These are phyloP conservation scores for Farysia itapuensis DNA, from an alignment of 1,284 basidiomycete genomes.

Conservation along the genomic window DNA sequence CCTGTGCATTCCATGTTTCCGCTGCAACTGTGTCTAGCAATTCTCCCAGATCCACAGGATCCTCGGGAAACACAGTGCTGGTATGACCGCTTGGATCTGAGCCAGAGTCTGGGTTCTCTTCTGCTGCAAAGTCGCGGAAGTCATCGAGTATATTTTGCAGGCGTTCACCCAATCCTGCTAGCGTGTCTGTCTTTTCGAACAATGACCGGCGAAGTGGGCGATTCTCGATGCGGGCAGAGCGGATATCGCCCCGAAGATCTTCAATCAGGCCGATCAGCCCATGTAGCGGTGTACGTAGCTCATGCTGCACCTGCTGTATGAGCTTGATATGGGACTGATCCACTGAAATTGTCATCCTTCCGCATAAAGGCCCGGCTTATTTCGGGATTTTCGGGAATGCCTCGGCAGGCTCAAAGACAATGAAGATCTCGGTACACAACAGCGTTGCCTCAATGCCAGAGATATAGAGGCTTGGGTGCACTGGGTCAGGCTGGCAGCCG, in stretches of 20 bases:
- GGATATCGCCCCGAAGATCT: conserved; percentile 13
- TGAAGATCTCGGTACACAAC: too few relatives aligned
- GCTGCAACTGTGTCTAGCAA: conserved; percentile 27
- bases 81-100: conserved; percentile 16
- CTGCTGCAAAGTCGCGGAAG: conserved; percentile 30
- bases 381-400: too few relatives aligned
- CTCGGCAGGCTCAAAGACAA: too few relatives aligned
- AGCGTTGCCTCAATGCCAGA: too few relatives aligned
- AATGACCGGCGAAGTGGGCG: conserved; percentile 6
- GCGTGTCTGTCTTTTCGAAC: conserved; percentile 11
- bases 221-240: conserved; percentile 2
- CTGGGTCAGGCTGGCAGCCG: too few relatives aligned
- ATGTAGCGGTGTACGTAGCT: conserved; percentile 40
- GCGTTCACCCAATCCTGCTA: conserved; percentile 29
- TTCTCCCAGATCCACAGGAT: conserved; percentile 28
- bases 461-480: too few relatives aligned
- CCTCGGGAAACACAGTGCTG: conserved; percentile 15
- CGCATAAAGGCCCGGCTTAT: too few relatives aligned
- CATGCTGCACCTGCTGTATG: conserved; percentile 45
- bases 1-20: conserved; percentile 28
- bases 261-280: conserved; percentile 29
- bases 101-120: too few relatives aligned
- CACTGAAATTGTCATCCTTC: too few relatives aligned
- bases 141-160: conserved; percentile 28
- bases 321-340: conserved; percentile 38